phyloP scores from a whole-genome alignment of 2,329 filamentous ascomycete species.

The Scolecobasidium constrictum region DNA sequence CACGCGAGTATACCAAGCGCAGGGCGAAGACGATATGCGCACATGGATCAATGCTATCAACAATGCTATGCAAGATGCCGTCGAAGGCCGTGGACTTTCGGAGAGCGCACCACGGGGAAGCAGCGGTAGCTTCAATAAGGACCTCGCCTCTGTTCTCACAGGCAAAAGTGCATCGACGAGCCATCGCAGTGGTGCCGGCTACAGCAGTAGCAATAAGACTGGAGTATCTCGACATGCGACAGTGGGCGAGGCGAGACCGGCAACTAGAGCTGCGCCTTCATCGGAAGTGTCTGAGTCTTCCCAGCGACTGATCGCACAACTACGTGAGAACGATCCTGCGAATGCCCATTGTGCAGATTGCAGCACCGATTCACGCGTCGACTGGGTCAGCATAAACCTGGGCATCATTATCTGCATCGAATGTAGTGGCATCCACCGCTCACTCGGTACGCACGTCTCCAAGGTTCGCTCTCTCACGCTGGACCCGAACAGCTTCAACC shows the following conservation, averaged over 20 bases:
- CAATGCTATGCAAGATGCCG: constrained; percentile 90
- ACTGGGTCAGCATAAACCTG: constrained; percentile 98
- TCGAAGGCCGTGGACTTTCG: constrained; percentile 61
- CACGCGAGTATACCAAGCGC: constrained; percentile 94
- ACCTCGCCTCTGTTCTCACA: constrained; percentile 86
- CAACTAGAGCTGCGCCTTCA: constrained; percentile 44
- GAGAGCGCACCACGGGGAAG: constrained; percentile 32
- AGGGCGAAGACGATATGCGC: constrained; percentile 95
- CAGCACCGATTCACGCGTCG: constrained; percentile 80
- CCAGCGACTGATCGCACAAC: constrained; percentile 72
- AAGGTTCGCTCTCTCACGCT: constrained; percentile 92
- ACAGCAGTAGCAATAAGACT: constrained; percentile 29
- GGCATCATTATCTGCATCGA: constrained; percentile 96
- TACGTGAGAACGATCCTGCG: constrained; percentile 82
- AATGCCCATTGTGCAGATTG: constrained; percentile 95
- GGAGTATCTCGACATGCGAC: constrained; percentile 76
- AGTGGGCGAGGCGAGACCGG: constrained; percentile 69
- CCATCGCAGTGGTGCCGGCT: constrained; percentile 32
- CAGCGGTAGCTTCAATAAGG: constrained; percentile 54
- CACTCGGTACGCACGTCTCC: constrained; percentile 92
- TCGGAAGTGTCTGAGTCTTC: constrained; percentile 63
- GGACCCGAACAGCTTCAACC: constrained; percentile 91
- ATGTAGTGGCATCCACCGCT: constrained; percentile 94
- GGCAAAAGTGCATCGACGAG: constrained; percentile 76
- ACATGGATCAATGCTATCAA: constrained; percentile 96